Conservation (phyloP, 768 basidiomycete species). For the Kwoniella heveanensis region DNA sequence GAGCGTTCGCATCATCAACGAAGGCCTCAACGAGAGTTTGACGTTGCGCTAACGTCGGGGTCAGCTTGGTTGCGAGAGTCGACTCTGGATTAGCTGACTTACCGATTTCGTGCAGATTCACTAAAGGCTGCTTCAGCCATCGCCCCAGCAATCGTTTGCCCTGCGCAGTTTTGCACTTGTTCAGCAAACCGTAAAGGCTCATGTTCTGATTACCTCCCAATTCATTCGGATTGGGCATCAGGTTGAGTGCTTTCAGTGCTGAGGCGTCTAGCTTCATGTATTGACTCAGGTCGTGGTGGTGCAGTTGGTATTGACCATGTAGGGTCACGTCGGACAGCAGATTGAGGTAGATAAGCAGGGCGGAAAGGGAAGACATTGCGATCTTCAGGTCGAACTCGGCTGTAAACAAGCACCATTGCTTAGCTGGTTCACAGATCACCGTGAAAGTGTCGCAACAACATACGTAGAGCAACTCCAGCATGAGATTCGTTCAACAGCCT, state of each 20-base stretch:
- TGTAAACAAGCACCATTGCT: conserved; percentile 45
- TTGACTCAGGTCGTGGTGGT: conserved; percentile 85
- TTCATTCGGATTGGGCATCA: conserved; percentile 73
- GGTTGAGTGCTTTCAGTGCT: conserved; percentile 82
- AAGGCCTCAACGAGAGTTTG: conserved; percentile 87
- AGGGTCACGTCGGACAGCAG: conserved; percentile 77
- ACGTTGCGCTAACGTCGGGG: conserved; percentile 66
- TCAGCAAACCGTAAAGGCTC: conserved; percentile 82
- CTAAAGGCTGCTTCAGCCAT: conserved; percentile 94
- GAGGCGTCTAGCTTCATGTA: conserved; percentile 97
- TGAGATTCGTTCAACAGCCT: conserved; percentile 65
- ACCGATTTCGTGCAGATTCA: conserved; percentile 93
- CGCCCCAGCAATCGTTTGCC: conserved; percentile 81
- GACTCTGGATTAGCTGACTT: conserved; percentile 50
- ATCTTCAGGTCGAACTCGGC: conserved; percentile 75
- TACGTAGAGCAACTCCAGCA: conserved; percentile 63
- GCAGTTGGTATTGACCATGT: conserved; percentile 75
- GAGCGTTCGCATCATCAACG: conserved; percentile 68
- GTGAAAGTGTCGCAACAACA: conserved; percentile 38
- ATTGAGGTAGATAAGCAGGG: conserved; percentile 77
- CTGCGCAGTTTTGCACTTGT: conserved; percentile 95
- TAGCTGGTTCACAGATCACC: background rate
- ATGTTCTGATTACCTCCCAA: conserved; percentile 73
- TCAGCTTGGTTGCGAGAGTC: background rate
- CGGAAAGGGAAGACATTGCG: conserved; percentile 78